These are phyloP conservation scores for Taphrina deformans DNA, from an alignment of 1,139 yeast species.

Conservation along the genomic window DNA sequence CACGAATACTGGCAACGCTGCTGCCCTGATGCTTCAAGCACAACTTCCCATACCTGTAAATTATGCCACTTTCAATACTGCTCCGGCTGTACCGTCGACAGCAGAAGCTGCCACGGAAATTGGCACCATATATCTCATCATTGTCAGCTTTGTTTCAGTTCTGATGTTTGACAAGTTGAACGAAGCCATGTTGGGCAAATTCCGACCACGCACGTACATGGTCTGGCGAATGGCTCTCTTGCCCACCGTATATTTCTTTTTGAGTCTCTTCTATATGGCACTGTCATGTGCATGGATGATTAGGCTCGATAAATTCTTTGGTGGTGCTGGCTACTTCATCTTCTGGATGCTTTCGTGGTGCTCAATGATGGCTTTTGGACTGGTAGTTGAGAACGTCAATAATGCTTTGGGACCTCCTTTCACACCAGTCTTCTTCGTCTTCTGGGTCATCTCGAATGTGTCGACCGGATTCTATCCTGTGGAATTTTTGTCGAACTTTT, in stretches of 20 bases:
- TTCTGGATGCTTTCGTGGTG: constrained; percentile 64
- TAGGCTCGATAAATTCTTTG: constrained; percentile 56
- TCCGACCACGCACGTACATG: constrained; percentile 53
- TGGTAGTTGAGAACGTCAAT: constrained; percentile 62
- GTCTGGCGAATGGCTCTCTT: constrained; percentile 55
- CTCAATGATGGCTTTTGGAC: constrained; percentile 63
- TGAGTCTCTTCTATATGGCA: constrained; percentile 58
- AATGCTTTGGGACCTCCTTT: constrained; percentile 55
- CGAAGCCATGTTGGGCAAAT: constrained; percentile 50
- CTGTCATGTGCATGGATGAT: constrained; percentile 64
- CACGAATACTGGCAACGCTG: constrained; percentile 20
- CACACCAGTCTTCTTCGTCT: constrained; percentile 63
- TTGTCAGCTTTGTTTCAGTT: constrained; percentile 64
- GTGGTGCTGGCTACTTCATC: constrained; percentile 62
- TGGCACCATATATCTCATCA: constrained; percentile 72
- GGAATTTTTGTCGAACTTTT: constrained; percentile 56
- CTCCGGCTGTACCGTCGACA: constrained; percentile 21
- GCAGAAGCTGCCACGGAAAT: constrained; percentile 46
- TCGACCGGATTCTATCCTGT: constrained; percentile 64
- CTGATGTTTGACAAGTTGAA: constrained; percentile 61
- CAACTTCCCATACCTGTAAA: constrained; percentile 18
- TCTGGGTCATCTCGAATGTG: constrained; percentile 57
- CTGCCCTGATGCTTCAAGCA: constrained; percentile 19
- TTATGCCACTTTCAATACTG: constrained; percentile 17
- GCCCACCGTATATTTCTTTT: constrained; percentile 51